A percentile compares a stretch with the other conserved stretches of the same genome.
phyloP scores from a whole-genome alignment of 768 basidiomycete genomes.

The Mycena pura region DNA sequence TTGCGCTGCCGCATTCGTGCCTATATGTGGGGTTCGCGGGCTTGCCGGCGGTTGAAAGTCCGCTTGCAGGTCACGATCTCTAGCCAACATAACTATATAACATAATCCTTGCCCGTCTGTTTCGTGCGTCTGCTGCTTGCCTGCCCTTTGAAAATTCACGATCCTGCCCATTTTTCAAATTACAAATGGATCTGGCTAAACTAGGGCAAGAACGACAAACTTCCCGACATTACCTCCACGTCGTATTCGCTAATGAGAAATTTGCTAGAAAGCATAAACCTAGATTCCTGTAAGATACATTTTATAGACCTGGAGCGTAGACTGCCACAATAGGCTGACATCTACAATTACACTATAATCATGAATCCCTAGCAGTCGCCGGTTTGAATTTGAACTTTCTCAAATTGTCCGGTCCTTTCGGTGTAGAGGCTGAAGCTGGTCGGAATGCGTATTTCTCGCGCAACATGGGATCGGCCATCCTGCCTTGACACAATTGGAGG shows the following conservation, averaged over 20 bases:
- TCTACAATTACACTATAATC: background rate
- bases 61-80: no score
- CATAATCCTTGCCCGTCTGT: no score
- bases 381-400: constrained; percentile 12
- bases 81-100: no score
- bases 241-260: constrained; percentile 50
- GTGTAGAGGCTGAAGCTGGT: background rate
- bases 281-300: constrained; percentile 1
- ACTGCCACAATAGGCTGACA: no score
- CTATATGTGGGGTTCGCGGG: no score
- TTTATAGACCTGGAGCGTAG: no score
- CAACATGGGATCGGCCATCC: background rate
- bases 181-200: constrained; percentile 63
- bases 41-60: no score
- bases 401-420: background rate
- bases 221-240: constrained; percentile 36
- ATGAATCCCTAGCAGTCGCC: background rate
- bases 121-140: background rate
- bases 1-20: no score
- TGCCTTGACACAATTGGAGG: constrained; percentile 40
- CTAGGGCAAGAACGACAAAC: constrained; percentile 31
- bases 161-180: no score
- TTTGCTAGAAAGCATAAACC: constrained; percentile 1
- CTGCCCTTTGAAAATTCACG: constrained; percentile 11
- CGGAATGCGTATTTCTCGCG: constrained; percentile 10